Conservation (phyloP, 192 early-diverging fungal genomes). For the Oehlia diaphana region DNA sequence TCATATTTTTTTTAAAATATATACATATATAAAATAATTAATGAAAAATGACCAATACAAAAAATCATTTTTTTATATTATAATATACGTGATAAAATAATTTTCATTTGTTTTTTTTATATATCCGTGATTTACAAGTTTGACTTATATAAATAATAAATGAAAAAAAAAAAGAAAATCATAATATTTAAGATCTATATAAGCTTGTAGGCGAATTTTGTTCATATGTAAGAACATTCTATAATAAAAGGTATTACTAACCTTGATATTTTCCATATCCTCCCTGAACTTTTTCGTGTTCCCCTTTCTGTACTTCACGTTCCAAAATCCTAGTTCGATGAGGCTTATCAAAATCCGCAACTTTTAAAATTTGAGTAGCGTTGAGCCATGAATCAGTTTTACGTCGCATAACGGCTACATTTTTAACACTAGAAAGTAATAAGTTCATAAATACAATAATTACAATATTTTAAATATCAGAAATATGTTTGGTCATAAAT, state of each 20-base stretch:
- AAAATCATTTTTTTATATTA: not conserved
- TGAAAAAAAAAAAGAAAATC: not conserved
- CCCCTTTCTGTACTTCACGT: slow-evolving; percentile 81
- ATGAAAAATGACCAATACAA: not conserved
- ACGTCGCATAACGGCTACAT: slow-evolving; percentile 70
- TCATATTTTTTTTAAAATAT: not conserved
- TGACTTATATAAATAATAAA: no score
- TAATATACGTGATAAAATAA: not conserved
- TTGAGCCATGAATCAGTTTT: slow-evolving; percentile 85
- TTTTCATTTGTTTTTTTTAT: not conserved
- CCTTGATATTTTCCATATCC: slow-evolving; percentile 99
- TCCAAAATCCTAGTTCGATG: slow-evolving; percentile 93
- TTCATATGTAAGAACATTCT: not conserved
- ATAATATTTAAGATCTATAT: not conserved
- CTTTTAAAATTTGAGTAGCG: slow-evolving; percentile 98
- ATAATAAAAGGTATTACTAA: not conserved
- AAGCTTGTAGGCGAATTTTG: not conserved
- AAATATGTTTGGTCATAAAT: not conserved
- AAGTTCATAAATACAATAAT: no score
- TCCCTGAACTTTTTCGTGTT: slow-evolving; percentile 96
- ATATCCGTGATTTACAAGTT: no score
- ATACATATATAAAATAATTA: not conserved
- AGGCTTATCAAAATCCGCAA: slow-evolving; percentile 92
- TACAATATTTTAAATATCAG: not conserved
- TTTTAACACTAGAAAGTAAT: slow-evolving; percentile 10